Evolutionary conservation across 2,329 filamentous ascomycete species (phyloP).

Genomic region (Sclerotinia subarctica): DNA sequence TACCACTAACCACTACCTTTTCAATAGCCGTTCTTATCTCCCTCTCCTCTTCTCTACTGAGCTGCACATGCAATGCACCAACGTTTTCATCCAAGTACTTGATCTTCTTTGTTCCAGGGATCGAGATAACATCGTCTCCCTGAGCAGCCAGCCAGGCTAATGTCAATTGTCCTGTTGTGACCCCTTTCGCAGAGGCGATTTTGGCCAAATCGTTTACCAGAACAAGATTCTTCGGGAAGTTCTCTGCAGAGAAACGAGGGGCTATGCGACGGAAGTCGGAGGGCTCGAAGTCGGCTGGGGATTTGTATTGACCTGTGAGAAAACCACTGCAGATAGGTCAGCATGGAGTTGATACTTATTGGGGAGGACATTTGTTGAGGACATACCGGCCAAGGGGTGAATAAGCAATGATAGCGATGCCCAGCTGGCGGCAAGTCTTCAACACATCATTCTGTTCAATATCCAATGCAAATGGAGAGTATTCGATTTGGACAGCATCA

Average conservation of each 20-base stretch:
- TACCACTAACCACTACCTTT: conserved; percentile 49
- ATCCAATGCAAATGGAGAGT: conserved; percentile 52
- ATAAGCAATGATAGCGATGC: conserved; percentile 55
- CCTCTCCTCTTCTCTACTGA: conserved; percentile 26
- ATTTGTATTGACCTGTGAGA: conserved; percentile 49
- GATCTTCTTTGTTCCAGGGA: conserved; percentile 51
- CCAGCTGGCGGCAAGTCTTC: conserved; percentile 54
- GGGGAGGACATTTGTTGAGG: conserved; percentile 21
- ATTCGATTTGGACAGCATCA: conserved; percentile 53
- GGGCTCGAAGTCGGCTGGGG: conserved; percentile 46
- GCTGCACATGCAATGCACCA: conserved; percentile 25
- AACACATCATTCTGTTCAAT: conserved; percentile 56
- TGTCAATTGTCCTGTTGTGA: conserved; percentile 49
- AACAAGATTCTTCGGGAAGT: conserved; percentile 50
- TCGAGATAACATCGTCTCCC: conserved; percentile 51
- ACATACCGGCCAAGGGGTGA: conserved; percentile 49
- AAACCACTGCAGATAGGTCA: conserved; percentile 44
- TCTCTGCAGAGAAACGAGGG: conserved; percentile 49
- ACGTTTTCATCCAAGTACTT: conserved; percentile 42
- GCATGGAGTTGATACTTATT: not conserved
- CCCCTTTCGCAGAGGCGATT: conserved; percentile 50
- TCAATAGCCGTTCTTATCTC: conserved; percentile 39
- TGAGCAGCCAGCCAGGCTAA: conserved; percentile 53
- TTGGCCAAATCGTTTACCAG: conserved; percentile 45
- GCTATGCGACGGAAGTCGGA: conserved; percentile 46